A percentile compares a stretch with the other conserved stretches of the same genome.
These are phyloP conservation scores for Agapanthus africanus DNA, from an alignment of 106 monocot species.

Conservation along the genomic window DNA sequence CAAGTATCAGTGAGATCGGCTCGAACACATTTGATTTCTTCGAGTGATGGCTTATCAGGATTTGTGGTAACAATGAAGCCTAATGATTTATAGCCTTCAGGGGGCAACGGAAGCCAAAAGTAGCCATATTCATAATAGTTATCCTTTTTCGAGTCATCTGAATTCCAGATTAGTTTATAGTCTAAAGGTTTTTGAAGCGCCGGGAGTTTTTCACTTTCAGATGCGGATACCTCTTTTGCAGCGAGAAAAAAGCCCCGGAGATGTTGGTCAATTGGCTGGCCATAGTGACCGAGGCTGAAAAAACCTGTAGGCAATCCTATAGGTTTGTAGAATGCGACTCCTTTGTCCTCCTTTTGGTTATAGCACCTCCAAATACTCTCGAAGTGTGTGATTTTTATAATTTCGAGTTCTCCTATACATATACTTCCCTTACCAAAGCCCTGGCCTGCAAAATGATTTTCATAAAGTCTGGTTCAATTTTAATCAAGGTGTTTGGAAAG, in stretches of 20 bases:
- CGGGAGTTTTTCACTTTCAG: constrained; percentile 19
- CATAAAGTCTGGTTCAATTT: not conserved
- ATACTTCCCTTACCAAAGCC: constrained; percentile 72
- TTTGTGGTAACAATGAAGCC: constrained; percentile 72
- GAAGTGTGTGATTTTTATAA: constrained; percentile 54
- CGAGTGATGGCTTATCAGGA: constrained; percentile 59
- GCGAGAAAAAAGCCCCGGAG: constrained; percentile 77
- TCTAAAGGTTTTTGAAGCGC: constrained; percentile 70
- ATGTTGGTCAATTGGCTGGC: constrained; percentile 48
- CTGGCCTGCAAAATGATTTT: constrained; percentile 36
- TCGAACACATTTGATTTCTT: constrained; percentile 78
- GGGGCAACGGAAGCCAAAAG: constrained; percentile 78
- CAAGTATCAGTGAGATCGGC: constrained; percentile 71
- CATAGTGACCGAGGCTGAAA: constrained; percentile 76
- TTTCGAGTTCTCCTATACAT: constrained; percentile 80
- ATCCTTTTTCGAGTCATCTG: constrained; percentile 30
- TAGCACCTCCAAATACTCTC: constrained; percentile 67
- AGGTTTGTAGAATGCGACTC: constrained; percentile 78
- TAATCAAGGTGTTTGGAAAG: no score
- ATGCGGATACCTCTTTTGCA: constrained; percentile 37
- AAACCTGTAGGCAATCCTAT: constrained; percentile 61
- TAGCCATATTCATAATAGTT: constrained; percentile 36
- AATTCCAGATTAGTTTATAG: constrained; percentile 63
- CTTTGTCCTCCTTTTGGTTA: constrained; percentile 19
- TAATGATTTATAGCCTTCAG: constrained; percentile 66